phyloP scores from a whole-genome alignment of 192 early-diverging fungal genomes.

The Martensiomyces pterosporus region DNA sequence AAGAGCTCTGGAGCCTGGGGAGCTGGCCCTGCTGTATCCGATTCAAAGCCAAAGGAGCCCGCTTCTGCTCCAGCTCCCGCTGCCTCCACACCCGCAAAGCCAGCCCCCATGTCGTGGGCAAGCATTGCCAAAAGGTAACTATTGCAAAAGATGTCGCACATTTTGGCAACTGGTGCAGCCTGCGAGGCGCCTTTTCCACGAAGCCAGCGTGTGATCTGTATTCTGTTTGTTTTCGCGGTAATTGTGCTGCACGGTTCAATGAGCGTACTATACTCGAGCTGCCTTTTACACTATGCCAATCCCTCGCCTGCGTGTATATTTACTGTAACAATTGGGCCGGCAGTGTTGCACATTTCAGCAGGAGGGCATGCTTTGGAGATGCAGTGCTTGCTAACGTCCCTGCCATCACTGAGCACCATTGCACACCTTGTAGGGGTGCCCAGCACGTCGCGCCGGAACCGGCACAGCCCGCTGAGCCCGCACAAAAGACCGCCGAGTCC shows the following conservation, averaged over 20 bases:
- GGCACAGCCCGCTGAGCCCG: slow-evolving; percentile 11
- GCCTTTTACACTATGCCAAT: too few relatives aligned
- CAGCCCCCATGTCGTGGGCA: slow-evolving; percentile 51
- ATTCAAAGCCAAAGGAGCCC: slow-evolving; percentile 13
- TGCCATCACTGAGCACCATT: too few relatives aligned
- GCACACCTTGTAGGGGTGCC: slow-evolving; percentile 40
- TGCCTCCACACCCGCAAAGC: slow-evolving; percentile 33
- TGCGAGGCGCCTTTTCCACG: slow-evolving; percentile 1
- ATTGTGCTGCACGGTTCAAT: too few relatives aligned
- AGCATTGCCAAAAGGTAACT: slow-evolving; percentile 48
- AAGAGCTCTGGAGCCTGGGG: slow-evolving; percentile 12
- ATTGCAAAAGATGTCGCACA: too few relatives aligned
- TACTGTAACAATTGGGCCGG: too few relatives aligned
- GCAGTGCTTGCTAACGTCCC: too few relatives aligned
- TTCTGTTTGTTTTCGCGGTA: too few relatives aligned
- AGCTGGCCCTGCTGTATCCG: slow-evolving; percentile 11
- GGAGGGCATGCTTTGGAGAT: too few relatives aligned
- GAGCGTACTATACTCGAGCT: too few relatives aligned
- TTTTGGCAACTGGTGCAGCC: too few relatives aligned
- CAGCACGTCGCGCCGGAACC: slow-evolving; percentile 38
- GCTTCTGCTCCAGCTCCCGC: slow-evolving; percentile 18
- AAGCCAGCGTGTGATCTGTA: background rate
- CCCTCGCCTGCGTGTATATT: too few relatives aligned
- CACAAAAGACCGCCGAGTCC: slow-evolving; percentile 22
- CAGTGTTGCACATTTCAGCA: too few relatives aligned